These are phyloP conservation scores for Umbilicaria muhlenbergii DNA, from an alignment of 495 filamentous ascomycete species.

Conservation along the genomic window DNA sequence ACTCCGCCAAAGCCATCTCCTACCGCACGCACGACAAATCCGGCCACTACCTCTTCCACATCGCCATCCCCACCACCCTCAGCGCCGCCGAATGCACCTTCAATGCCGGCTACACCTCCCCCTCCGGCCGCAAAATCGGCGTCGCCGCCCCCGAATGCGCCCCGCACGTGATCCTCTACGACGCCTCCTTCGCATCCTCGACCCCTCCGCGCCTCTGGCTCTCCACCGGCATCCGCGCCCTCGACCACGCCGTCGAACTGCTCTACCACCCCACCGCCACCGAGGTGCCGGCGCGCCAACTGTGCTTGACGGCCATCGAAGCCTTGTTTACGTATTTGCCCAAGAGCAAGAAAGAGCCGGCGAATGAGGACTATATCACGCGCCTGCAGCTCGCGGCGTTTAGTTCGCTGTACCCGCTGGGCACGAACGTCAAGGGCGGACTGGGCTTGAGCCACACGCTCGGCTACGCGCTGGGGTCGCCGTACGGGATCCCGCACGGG, in stretches of 20 bases:
- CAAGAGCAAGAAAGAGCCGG: slow-evolving; percentile 22
- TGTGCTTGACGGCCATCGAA: slow-evolving; percentile 21
- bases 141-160: slow-evolving; percentile 21
- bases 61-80: slow-evolving; percentile 33
- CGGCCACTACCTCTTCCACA: slow-evolving; percentile 27
- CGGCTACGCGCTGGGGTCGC: slow-evolving; percentile 32
- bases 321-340: slow-evolving; percentile 27
- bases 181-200: slow-evolving; percentile 23
- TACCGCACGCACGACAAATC: slow-evolving; percentile 23
- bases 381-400: slow-evolving; percentile 30
- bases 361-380: slow-evolving; percentile 26
- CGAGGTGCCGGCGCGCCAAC: slow-evolving; percentile 26
- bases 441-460: slow-evolving; percentile 29
- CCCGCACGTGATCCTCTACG: slow-evolving; percentile 27
- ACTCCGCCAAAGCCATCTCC: slow-evolving; percentile 29
- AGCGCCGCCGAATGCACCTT: slow-evolving; percentile 31
- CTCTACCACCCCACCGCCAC: slow-evolving; percentile 31
- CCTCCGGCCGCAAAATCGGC: slow-evolving; percentile 24
- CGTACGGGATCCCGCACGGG: slow-evolving; percentile 35
- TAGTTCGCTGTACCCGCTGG: slow-evolving; percentile 24
- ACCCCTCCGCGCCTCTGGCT: slow-evolving; percentile 27
- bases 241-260: slow-evolving; percentile 34
- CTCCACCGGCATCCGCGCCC: slow-evolving; percentile 26
- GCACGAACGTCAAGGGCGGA: slow-evolving; percentile 25
- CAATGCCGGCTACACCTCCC: slow-evolving; percentile 25